phyloP scores from a whole-genome alignment of 441 rosid genomes.

The Bocquillonia castaneifolia region DNA sequence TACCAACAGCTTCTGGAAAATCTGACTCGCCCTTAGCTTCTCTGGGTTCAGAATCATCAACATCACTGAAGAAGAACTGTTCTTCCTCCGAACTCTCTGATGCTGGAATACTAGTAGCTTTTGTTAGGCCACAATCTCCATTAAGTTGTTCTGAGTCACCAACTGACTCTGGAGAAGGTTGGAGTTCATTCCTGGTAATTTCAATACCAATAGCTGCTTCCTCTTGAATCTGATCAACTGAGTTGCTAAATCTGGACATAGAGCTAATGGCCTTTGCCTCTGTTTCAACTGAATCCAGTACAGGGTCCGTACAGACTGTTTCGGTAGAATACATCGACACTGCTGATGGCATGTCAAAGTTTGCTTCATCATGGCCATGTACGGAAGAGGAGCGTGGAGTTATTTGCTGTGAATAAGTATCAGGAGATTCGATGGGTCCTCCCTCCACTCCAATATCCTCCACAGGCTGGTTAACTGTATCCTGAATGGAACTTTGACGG shows the following conservation, averaged over 20 bases:
- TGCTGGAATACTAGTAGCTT: slow-evolving; percentile 25
- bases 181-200: slow-evolving; percentile 26
- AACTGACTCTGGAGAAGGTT: slow-evolving; percentile 23
- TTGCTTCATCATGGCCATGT: slow-evolving; percentile 16
- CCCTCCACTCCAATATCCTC: slow-evolving; percentile 32
- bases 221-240: slow-evolving; percentile 27
- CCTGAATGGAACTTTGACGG: slow-evolving; percentile 41
- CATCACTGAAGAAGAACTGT: slow-evolving; percentile 69
- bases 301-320: slow-evolving; percentile 21
- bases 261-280: slow-evolving; percentile 25
- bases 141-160: slow-evolving; percentile 25
- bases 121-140: slow-evolving; percentile 26
- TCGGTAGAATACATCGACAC: slow-evolving; percentile 19
- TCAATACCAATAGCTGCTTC: slow-evolving; percentile 11
- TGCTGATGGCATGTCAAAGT: slow-evolving; percentile 20
- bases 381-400: slow-evolving; percentile 14
- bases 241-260: slow-evolving; percentile 27
- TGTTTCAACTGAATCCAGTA: slow-evolving; percentile 27
- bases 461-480: slow-evolving; percentile 26
- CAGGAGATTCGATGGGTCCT: slow-evolving; percentile 7
- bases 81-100: slow-evolving; percentile 59
- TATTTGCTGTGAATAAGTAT: slow-evolving; percentile 21
- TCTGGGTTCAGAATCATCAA: slow-evolving; percentile 38
- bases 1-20: slow-evolving; percentile 27
- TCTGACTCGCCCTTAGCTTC: slow-evolving; percentile 25